Base-by-base conservation (phyloP, 2,329 filamentous ascomycete species). In the Aureobasidium sp. region DNA sequence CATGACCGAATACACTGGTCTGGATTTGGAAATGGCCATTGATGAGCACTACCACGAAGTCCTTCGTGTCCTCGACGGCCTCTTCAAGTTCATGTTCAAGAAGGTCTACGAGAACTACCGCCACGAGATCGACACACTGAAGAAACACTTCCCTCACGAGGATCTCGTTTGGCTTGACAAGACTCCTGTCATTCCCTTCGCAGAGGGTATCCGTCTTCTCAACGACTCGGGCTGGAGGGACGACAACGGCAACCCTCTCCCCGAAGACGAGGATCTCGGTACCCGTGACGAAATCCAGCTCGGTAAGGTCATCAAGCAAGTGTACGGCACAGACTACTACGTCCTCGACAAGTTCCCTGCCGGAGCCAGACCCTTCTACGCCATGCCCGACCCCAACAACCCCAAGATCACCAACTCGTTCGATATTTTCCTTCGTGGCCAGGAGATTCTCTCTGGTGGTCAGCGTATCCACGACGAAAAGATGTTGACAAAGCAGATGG, bases 21-120 rank as follows among this genome's bases (percentile, higher is more conserved):
- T 96, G 31, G 92, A 96, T 79, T 74, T 96, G 19, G 92, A 96
- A 70, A 96, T 96, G 93, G 82, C 86, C 3, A 90, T 96, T 64
- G 87, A 91, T 53, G 84, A 89, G 67, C 87, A 95, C 72, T 96
- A 96, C 71, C 87, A 95, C 68, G 92, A 96, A 74, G 88, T 92
- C 54, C 81, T 96, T 33, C 79, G 84, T 38, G 79, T 89, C 10
- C 82, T 96, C 49, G 92, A 96, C 69, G 79, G 81, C 15, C 86
- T 89, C 62, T 85, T 96, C 72, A 95, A 95, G 77, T 78, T 81
- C 60, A 90, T 95, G 53, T 86, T 90, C 76, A 81, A 81, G 63
- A 85, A 84, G 19, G 77, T 93, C 55, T 90, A 92, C 70, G 78
- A 81, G 61, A 82, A 82, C 46, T 86, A 84, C 71, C 80, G 83